Base-by-base conservation (phyloP, 177 flowering plant species). In the Vitis hybrid region DNA sequence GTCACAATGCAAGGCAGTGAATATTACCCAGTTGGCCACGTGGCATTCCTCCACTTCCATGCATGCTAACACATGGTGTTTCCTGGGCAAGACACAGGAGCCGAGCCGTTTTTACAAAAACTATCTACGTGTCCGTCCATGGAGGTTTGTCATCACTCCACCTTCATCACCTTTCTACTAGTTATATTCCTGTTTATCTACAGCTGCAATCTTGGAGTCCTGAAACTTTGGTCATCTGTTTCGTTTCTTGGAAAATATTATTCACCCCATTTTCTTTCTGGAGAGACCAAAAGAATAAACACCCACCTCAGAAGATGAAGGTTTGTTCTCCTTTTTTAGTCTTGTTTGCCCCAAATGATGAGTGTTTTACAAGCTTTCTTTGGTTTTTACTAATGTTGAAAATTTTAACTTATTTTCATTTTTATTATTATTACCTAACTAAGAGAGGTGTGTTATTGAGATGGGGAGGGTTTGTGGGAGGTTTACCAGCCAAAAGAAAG, bases 1-100 rank as follows among this genome's bases (percentile, higher is more conserved):
- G 78, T 75, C 78, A 66, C 31, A 62, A 51, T 19, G 6, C 11
- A 16, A 70, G 52, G 51, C 29, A 0, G 39, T 66, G 10, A 55
- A 18, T 22, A 26, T 20, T 9, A 62, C 74, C 68, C 64, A 55
- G 2, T 29, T 64, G 58, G 74, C 62, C 70, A 56, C 49, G 68
- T 75, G 70, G 51, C 74, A 29, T 16, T 1, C 9, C 48, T 39
- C 3, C 50, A 6, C 14, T 4, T 50, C 59, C 13, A 45, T 14
- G 39, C 69, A 26, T 57, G 49, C 20, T 8, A 7, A 75, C 78
- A 74, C 56, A 11, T 66, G 78, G 62, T 49, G 1, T 1, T 9
- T 26, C 50, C 7, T 48, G n/a, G 49, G 51, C 20, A 20, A 2
- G 77, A 70, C 77, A 74, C 51, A 45, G 13, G 7, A 62, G 29